phyloP scores from a whole-genome alignment of 345 rosid genomes.

The Eucalyptus urophylla region DNA sequence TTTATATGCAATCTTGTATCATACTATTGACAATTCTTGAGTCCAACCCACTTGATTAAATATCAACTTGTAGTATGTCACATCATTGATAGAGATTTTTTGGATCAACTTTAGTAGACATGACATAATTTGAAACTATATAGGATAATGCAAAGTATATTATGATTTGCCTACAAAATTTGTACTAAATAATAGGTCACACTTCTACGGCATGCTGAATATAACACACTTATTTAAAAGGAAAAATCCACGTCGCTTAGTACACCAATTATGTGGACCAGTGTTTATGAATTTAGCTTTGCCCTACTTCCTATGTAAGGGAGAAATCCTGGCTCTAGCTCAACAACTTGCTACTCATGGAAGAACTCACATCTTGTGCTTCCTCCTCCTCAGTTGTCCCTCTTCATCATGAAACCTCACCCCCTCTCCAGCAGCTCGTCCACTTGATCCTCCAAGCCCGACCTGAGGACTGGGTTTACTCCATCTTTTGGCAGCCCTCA shows the following conservation, averaged over 20 bases:
- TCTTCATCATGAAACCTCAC: not conserved
- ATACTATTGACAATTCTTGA: not conserved
- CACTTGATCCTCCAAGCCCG: not conserved
- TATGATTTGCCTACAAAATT: not conserved
- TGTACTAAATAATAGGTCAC: not conserved
- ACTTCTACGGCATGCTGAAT: not conserved
- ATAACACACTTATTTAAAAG: not conserved
- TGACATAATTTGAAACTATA: not conserved
- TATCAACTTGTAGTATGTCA: not conserved
- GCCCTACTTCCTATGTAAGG: not conserved
- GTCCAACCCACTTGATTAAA: not conserved
- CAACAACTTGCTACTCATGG: not conserved
- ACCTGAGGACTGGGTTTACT: constrained; percentile 1
- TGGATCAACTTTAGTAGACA: not conserved
- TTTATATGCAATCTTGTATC: not conserved
- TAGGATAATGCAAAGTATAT: not conserved
- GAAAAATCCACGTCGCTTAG: not conserved
- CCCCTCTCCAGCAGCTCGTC: not conserved
- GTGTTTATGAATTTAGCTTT: not conserved
- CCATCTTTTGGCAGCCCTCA: constrained; percentile 6
- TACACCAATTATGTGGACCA: not conserved
- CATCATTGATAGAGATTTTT: not conserved
- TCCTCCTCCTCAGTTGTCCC: not conserved
- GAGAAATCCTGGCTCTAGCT: not conserved
- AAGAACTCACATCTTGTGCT: not conserved